Evolutionary conservation across 2,329 filamentous ascomycete species (phyloP).

Genomic region (Colletotrichum sp.): DNA sequence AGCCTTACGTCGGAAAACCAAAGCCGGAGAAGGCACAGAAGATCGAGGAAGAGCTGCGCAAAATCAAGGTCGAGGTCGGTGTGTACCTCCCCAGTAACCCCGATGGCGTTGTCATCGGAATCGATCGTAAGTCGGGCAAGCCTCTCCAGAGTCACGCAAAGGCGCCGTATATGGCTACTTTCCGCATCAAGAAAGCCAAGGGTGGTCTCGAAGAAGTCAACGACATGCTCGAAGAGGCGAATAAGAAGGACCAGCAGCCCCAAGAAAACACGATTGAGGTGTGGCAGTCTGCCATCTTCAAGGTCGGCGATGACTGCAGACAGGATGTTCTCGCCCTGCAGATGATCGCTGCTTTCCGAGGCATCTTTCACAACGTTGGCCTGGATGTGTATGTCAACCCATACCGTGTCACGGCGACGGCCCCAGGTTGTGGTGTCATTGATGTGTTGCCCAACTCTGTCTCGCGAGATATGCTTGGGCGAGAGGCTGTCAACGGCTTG

Average conservation of each 20-base stretch:
- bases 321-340: conserved; percentile 96
- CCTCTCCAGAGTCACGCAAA: conserved; percentile 98
- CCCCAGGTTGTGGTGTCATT: conserved; percentile 96
- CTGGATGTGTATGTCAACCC: conserved; percentile 97
- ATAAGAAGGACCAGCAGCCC: conserved; percentile 35
- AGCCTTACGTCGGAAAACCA: conserved; percentile 87
- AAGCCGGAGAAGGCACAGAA: conserved; percentile 99
- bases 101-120: conserved; percentile 95
- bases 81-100: conserved; percentile 98
- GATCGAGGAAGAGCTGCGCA: conserved; percentile 96
- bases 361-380: conserved; percentile 94
- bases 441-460: conserved; percentile 98
- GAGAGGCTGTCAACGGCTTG: conserved; percentile 95
- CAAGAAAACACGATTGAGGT: conserved; percentile 76
- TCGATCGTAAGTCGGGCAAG: conserved; percentile 97
- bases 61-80: conserved; percentile 95
- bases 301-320: conserved; percentile 97
- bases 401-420: conserved; percentile 96
- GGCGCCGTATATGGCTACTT: conserved; percentile 98
- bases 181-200: conserved; percentile 88
- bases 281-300: conserved; percentile 99
- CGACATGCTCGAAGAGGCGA: conserved; percentile 54
- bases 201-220: conserved; percentile 56
- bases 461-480: conserved; percentile 96
- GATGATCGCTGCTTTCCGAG: conserved; percentile 96